A percentile compares a stretch with the other conserved stretches of the same genome.
phyloP scores from a whole-genome alignment of 129 eudicot species.

The Arctium minus region DNA sequence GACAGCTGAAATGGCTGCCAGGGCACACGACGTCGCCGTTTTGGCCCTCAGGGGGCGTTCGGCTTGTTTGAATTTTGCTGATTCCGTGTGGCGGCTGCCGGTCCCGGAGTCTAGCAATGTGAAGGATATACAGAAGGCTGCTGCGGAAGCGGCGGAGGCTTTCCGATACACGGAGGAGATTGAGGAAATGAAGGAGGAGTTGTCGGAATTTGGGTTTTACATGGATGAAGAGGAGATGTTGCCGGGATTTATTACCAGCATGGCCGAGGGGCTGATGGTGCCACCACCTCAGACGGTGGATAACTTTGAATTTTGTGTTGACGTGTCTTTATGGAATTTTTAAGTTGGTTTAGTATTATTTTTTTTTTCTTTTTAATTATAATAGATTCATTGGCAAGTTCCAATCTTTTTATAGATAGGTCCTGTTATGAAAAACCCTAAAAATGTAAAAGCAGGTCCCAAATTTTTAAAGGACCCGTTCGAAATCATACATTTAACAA shows the following conservation, averaged over 20 bases:
- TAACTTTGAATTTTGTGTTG: conserved; percentile 34
- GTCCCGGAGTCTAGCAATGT: conserved; percentile 41
- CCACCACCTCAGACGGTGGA: conserved; percentile 47
- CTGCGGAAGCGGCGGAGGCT: conserved; percentile 62
- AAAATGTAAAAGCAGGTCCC: too few species aligned
- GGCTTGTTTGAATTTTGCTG: conserved; percentile 68
- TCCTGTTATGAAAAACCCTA: too few species aligned
- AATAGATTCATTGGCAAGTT: background rate
- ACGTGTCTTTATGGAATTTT: conserved; percentile 44
- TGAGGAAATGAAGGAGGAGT: background rate
- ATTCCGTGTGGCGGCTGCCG: conserved; percentile 66
- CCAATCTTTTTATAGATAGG: too few species aligned
- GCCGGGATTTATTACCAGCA: conserved; percentile 37
- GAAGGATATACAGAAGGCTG: conserved; percentile 59
- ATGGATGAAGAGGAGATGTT: conserved; percentile 57
- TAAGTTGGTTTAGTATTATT: background rate
- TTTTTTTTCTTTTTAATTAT: background rate
- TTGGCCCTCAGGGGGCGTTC: conserved; percentile 40
- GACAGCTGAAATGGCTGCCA: conserved; percentile 40
- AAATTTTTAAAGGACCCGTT: too few species aligned
- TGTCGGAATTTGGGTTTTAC: conserved; percentile 20
- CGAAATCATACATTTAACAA: too few species aligned
- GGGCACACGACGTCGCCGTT: conserved; percentile 46
- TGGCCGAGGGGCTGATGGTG: conserved; percentile 73
- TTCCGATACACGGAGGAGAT: conserved; percentile 29